Base-by-base conservation (phyloP, 768 basidiomycete genomes). In the Mycena haematopus region DNA sequence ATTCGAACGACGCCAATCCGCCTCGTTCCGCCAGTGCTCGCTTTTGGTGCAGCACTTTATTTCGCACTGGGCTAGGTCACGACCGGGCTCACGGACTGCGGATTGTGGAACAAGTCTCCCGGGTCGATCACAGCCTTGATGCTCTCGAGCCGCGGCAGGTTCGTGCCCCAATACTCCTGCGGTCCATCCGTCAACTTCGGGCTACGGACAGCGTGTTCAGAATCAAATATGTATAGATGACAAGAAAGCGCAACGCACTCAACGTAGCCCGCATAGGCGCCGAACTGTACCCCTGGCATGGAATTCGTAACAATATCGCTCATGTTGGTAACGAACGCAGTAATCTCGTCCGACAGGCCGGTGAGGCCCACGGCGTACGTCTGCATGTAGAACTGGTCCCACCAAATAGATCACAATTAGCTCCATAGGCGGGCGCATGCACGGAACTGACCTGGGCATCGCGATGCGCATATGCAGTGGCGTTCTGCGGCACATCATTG, bases 251-350 rank as follows among this genome's bases (percentile, higher is more conserved):
- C 19, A 19, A 65, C 67, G 29, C 45, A 68, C 67, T 66, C 67
- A 19, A 68, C 67, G 14, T 68, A 68, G 24, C 65, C 67, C 10
- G 65, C 60, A 40, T 68, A 68, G 2, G 64, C 67, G 36, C 67
- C 67, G 17, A 68, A 65, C 21, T 51, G 24, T 24, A 53, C 54
- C 17, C 64, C 67, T 14, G 67, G 67, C 64, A 68, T 63, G 0
- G 64, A 54, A 29, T 38, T 42, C 8, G 52, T 63, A 1, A 68
- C 52, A 8, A 49, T 40, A 36, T 52, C 54, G 57, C 45, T 65
- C 53, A 68, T 66, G 21, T 45, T 46, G 4, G 45, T 38, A 9
- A 66, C 61, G 47, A 62, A 68, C 33, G 56, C 52, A 3, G 45
- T 52, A 17, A 55, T 63, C 25, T 21, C 35, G 36, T 63, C 35